phyloP scores from a whole-genome alignment of 495 filamentous ascomycete genomes.

The Bombardia bombarda region DNA sequence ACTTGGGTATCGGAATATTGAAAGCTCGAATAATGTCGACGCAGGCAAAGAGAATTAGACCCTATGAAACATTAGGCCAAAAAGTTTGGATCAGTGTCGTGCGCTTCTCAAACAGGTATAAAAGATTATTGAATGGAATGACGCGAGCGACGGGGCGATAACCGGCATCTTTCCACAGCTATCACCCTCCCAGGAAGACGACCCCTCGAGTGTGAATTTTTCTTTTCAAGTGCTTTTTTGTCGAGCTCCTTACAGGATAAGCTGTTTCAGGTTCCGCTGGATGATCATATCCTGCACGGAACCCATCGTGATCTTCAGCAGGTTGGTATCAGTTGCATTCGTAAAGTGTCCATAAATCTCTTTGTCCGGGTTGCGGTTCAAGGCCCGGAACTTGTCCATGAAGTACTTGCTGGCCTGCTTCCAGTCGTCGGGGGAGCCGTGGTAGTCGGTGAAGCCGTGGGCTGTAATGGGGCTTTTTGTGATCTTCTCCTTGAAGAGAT shows the following conservation, averaged over 20 bases:
- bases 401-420: constrained; percentile 73
- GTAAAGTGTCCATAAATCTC: constrained; percentile 93
- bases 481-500: constrained; percentile 91
- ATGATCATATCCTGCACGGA: constrained; percentile 99
- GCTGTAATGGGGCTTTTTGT: constrained; percentile 69
- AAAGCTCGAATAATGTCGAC: too few species aligned
- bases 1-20: too few species aligned
- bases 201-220: too few species aligned
- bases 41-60: too few species aligned
- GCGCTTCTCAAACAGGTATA: too few species aligned
- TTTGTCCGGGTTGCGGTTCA: constrained; percentile 77
- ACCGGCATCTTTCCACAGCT: too few species aligned
- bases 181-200: too few species aligned
- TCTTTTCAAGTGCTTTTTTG: too few species aligned
- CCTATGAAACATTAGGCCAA: background rate
- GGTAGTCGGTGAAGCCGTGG: constrained; percentile 88
- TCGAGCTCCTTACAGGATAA: constrained; percentile 87
- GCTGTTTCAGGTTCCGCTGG: constrained; percentile 88
- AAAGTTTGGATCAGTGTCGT: background rate
- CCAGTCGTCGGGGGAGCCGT: constrained; percentile 41
- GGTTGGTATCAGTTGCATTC: constrained; percentile 89
- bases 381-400: constrained; percentile 76
- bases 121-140: too few species aligned
- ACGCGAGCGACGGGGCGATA: too few species aligned
- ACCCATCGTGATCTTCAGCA: constrained; percentile 94